These are phyloP conservation scores for Cytospora piceicola DNA, from an alignment of 2,329 filamentous ascomycete species.

Conservation along the genomic window DNA sequence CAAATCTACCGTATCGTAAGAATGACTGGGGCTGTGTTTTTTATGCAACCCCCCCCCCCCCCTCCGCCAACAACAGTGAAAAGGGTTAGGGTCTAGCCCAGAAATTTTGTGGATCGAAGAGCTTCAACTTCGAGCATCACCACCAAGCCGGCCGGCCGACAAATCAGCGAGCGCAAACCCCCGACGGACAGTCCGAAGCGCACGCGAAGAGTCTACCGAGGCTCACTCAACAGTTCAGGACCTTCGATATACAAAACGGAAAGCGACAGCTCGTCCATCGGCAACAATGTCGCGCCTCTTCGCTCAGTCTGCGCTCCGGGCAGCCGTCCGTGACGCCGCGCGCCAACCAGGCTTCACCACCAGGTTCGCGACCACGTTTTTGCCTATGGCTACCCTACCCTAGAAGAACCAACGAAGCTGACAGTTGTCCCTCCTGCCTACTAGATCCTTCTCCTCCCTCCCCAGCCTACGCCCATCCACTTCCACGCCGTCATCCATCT, in stretches of 20 bases:
- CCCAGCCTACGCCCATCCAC: slow-evolving; percentile 54
- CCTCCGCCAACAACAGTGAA: too few relatives aligned
- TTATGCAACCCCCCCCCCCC: not conserved
- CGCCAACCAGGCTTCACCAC: slow-evolving; percentile 19
- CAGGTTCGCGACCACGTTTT: slow-evolving; percentile 15
- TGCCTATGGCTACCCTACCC: not conserved
- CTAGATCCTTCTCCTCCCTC: slow-evolving; percentile 47
- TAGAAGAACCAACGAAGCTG: not conserved
- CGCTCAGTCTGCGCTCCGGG: slow-evolving; percentile 27
- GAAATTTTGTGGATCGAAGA: slow-evolving; percentile 17
- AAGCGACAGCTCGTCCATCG: not conserved
- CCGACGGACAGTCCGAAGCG: not conserved
- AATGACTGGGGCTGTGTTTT: not conserved
- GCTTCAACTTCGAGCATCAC: slow-evolving; percentile 5
- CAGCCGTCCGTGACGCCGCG: slow-evolving; percentile 26
- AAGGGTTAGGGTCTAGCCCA: not conserved
- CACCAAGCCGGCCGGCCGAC: not conserved
- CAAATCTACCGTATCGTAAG: too few relatives aligned
- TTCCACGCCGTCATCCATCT: slow-evolving; percentile 38
- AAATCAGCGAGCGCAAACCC: slow-evolving; percentile 1
- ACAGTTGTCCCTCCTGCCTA: not conserved
- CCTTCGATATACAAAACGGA: not conserved
- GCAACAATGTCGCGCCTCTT: slow-evolving; percentile 26
- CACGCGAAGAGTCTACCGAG: not conserved
- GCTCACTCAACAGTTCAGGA: not conserved